Percentiles rank a stretch among this genome's conserved stretches.
These are phyloP conservation scores for Lipomyces orientalis DNA, from an alignment of 805 yeast species.

Conservation along the genomic window DNA sequence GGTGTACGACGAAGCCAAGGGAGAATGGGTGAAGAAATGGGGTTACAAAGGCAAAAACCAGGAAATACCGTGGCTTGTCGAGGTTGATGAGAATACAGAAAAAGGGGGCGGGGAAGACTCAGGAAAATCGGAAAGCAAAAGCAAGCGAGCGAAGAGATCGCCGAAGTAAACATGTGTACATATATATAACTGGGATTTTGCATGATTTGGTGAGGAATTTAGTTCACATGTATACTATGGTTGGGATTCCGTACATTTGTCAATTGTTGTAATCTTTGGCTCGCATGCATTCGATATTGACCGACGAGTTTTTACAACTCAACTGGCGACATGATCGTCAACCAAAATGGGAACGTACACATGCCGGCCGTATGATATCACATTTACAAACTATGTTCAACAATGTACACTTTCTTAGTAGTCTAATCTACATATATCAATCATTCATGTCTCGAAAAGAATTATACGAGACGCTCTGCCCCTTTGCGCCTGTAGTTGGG, in stretches of 20 bases:
- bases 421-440: not conserved
- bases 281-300: not conserved
- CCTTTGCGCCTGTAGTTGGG: not conserved
- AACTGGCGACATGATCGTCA: not conserved
- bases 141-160: slow-evolving; percentile 2
- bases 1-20: slow-evolving; percentile 85
- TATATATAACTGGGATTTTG: not conserved
- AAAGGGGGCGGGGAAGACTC: slow-evolving; percentile 36
- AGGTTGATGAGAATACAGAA: slow-evolving; percentile 81
- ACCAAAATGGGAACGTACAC: not conserved
- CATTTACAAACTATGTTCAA: not conserved
- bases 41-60: slow-evolving; percentile 95
- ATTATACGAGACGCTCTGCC: not conserved
- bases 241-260: not conserved
- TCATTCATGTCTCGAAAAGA: not conserved
- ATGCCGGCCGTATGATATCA: not conserved
- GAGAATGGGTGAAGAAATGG: slow-evolving; percentile 99
- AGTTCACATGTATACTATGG: not conserved
- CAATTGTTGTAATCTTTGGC: not conserved
- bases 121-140: slow-evolving; percentile 7
- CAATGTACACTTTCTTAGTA: not conserved
- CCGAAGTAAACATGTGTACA: not conserved
- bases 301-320: not conserved
- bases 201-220: not conserved
- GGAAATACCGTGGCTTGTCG: slow-evolving; percentile 96